A percentile compares a stretch with the other conserved stretches of the same genome.
These are phyloP conservation scores for Oxyria digyna DNA, from an alignment of 148 eudicot genomes.

Conservation along the genomic window DNA sequence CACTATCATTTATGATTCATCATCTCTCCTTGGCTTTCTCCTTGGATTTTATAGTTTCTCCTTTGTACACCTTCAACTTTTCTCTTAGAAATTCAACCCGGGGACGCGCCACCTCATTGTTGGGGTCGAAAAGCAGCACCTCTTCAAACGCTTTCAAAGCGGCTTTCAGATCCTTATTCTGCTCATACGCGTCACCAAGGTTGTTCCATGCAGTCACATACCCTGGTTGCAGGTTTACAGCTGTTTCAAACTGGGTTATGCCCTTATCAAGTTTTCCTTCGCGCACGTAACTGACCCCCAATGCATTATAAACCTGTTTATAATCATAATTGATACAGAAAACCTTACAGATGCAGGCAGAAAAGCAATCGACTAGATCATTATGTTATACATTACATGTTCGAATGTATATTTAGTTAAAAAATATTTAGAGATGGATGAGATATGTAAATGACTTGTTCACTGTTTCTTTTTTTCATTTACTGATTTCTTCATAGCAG, in stretches of 20 bases:
- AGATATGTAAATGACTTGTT: background rate
- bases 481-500: no score
- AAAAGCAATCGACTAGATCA: background rate
- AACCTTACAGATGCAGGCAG: background rate
- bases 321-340: background rate
- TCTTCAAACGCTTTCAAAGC: slow-evolving; percentile 93
- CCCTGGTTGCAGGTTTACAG: slow-evolving; percentile 87
- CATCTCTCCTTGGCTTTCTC: slow-evolving; percentile 21
- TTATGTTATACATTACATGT: no score
- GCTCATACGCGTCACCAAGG: slow-evolving; percentile 85
- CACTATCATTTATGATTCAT: slow-evolving; percentile 2
- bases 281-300: slow-evolving; percentile 73
- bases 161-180: slow-evolving; percentile 59
- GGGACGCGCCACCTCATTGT: slow-evolving; percentile 78
- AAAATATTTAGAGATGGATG: background rate
- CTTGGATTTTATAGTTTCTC: slow-evolving; percentile 61
- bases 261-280: slow-evolving; percentile 84
- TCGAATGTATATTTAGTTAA: no score
- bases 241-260: slow-evolving; percentile 60
- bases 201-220: slow-evolving; percentile 95
- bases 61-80: slow-evolving; percentile 66
- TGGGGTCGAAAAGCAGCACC: slow-evolving; percentile 87
- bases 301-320: slow-evolving; percentile 78
- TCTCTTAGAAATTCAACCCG: slow-evolving; percentile 62
- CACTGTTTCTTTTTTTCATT: background rate